phyloP scores from a whole-genome alignment of 345 rosid species.

The Xanthoceras sorbifolium region DNA sequence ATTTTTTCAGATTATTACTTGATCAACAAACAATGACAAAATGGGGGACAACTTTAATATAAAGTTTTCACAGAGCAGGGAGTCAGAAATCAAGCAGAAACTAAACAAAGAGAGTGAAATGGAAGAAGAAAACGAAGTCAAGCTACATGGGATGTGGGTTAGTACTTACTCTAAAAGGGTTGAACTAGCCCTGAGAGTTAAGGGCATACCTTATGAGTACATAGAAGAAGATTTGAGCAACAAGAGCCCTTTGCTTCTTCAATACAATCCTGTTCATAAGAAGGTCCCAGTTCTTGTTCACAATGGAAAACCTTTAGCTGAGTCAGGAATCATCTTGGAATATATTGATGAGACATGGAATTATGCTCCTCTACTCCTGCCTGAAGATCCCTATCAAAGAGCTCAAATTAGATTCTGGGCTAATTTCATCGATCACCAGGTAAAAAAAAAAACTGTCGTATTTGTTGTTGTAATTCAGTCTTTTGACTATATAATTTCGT shows the following conservation, averaged over 20 bases:
- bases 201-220: slow-evolving; percentile 41
- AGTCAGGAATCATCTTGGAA: slow-evolving; percentile 44
- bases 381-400: slow-evolving; percentile 41
- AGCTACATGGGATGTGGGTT: slow-evolving; percentile 32
- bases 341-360: slow-evolving; percentile 51
- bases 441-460: background rate
- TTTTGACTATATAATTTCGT: too few relatives aligned
- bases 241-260: slow-evolving; percentile 39
- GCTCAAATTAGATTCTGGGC: slow-evolving; percentile 47
- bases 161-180: slow-evolving; percentile 41
- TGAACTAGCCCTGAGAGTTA: slow-evolving; percentile 46
- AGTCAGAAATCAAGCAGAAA: background rate
- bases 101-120: slow-evolving; percentile 11
- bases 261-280: slow-evolving; percentile 46
- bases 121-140: slow-evolving; percentile 37
- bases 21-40: background rate
- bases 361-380: slow-evolving; percentile 37
- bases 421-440: slow-evolving; percentile 23
- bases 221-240: slow-evolving; percentile 49
- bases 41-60: too few relatives aligned
- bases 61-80: background rate
- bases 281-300: slow-evolving; percentile 51
- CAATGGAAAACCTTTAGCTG: slow-evolving; percentile 46
- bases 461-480: too few relatives aligned
- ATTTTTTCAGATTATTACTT: background rate